Evolutionary conservation across 306 rosid genomes (phyloP).

Genomic region (Prunus armeniaca): DNA sequence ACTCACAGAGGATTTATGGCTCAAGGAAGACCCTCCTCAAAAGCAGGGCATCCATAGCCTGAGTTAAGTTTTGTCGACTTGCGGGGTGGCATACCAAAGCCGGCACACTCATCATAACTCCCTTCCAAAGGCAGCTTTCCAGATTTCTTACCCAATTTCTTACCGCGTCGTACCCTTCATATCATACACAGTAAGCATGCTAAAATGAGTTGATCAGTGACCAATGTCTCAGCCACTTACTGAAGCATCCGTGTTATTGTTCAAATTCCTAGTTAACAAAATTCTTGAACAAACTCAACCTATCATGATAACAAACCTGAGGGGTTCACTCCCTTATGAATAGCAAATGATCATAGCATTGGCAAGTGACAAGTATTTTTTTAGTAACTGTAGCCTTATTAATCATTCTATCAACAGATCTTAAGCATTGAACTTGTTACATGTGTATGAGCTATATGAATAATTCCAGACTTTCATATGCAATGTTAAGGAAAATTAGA

Average conservation of each 20-base stretch:
- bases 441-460: background rate
- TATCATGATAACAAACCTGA: background rate
- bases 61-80: conserved; percentile 56
- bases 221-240: background rate
- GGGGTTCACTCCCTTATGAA: background rate
- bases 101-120: conserved; percentile 39
- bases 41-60: conserved; percentile 59
- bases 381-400: background rate
- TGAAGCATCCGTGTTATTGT: background rate
- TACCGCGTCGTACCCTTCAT: conserved; percentile 5
- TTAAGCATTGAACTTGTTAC: background rate
- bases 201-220: background rate
- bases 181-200: background rate
- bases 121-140: conserved; percentile 12
- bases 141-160: background rate
- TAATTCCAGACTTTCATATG: background rate
- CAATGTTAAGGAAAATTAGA: no score
- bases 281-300: background rate
- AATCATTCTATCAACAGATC: background rate
- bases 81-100: conserved; percentile 51
- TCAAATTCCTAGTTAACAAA: background rate
- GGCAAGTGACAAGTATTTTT: background rate
- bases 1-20: conserved; percentile 37
- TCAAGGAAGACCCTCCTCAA: conserved; percentile 44
- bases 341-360: background rate